Evolutionary conservation across 805 yeast genomes (phyloP), one percentile per base, ranked within the genome.

Genomic region (Monosporozyma aerobia): DNA sequence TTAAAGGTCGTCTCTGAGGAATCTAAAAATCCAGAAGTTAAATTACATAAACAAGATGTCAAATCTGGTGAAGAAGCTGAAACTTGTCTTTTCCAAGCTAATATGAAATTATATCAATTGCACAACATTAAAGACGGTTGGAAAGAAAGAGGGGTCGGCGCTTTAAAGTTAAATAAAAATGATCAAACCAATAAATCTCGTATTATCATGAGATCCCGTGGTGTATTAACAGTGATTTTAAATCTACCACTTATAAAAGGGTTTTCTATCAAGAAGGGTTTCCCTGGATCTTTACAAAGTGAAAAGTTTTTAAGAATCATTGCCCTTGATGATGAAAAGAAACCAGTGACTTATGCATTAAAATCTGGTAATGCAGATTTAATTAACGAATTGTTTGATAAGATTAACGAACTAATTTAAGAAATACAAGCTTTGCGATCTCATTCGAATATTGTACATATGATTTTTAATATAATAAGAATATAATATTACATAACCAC

Each of bases 141-240:
- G 99, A 94, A 88, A 66, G 99, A 94, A 69, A 80, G 94, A 63
- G 99, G 99, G 25, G 76, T 86, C 44, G 99, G 99, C 2, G 77
- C 80, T 4, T 70, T 94, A n/a, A 96, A 88, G 64, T 77, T 94
- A 27, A 92, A 94, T 68, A 68, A 69, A 47, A 62, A 67, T 49
- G 58, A 57, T n/a, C 55, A 57, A 14, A 57, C 61, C 1, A 73
- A 72, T 2, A 77, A 77, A 51, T 75, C 83, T 0, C 79, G 99
- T 59, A 66, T 94, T 10, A 84, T 94, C 5, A 90, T 94, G 97
- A 81, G 99, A 65, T 83, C 96, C 3, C 87, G 87, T 55, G 95
- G 96, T 2, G 78, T 88, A 16, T 74, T 89, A 55, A 81, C 89
- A 57, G 92, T 94, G 10, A 81, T 92, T 27, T 73, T 94, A 57